These are phyloP conservation scores for Chaetomium sp. DNA, from an alignment of 2,329 filamentous ascomycete species.

Conservation along the genomic window DNA sequence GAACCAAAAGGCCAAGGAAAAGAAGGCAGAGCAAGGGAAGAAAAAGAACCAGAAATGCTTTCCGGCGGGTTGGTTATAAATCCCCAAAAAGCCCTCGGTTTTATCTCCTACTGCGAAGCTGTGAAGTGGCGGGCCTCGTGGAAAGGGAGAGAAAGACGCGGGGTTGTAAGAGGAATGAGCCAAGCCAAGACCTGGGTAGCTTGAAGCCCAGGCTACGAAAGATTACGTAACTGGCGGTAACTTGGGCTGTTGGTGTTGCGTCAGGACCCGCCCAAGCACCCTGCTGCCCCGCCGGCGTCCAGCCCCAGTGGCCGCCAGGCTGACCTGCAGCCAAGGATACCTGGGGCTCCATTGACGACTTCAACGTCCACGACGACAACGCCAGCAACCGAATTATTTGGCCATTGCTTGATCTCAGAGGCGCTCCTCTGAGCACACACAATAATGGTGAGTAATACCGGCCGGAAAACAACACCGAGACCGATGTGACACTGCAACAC, in stretches of 20 bases:
- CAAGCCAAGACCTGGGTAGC: not conserved
- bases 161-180: slow-evolving; percentile 4
- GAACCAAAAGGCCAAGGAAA: not conserved
- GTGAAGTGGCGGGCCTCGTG: slow-evolving; percentile 12
- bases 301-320: not conserved
- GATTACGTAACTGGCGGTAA: slow-evolving; percentile 14
- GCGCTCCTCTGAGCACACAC: not conserved
- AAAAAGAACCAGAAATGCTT: not conserved
- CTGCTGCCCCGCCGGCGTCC: slow-evolving; percentile 9
- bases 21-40: not conserved
- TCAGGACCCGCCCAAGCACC: not conserved
- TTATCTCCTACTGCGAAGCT: no score
- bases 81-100: not conserved
- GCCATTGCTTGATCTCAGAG: slow-evolving; percentile 2
- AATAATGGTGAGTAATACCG: slow-evolving; percentile 10
- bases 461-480: not conserved
- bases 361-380: slow-evolving; percentile 8
- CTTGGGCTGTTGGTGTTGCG: no score
- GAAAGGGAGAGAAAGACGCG: slow-evolving; percentile 18
- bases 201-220: not conserved
- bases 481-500: not conserved
- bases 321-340: slow-evolving; percentile 14
- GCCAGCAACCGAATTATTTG: slow-evolving; percentile 4
- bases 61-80: no score
- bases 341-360: slow-evolving; percentile 1